phyloP scores from a whole-genome alignment of 2,329 filamentous ascomycete species.

The Didymella glomerata region DNA sequence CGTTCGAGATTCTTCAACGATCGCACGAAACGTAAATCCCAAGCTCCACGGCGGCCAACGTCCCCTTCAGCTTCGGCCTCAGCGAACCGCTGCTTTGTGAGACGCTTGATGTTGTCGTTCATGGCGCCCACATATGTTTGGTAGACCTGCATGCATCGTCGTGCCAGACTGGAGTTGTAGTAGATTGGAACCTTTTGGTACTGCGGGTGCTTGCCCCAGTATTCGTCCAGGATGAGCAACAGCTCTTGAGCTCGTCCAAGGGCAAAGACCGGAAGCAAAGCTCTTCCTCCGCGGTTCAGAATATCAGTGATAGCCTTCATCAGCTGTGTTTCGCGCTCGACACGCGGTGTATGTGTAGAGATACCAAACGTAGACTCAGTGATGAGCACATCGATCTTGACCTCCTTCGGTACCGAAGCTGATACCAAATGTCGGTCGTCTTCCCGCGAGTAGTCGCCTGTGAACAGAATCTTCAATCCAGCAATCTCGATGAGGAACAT shows the following conservation, averaged over 20 bases:
- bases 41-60: conserved; percentile 79
- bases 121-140: conserved; percentile 98
- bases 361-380: conserved; percentile 98
- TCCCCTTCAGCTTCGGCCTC: conserved; percentile 85
- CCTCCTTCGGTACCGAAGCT: conserved; percentile 83
- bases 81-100: conserved; percentile 92
- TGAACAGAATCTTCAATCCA: conserved; percentile 95
- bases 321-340: conserved; percentile 89
- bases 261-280: conserved; percentile 94
- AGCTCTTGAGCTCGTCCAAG: conserved; percentile 93
- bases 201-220: conserved; percentile 89
- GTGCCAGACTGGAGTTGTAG: conserved; percentile 92
- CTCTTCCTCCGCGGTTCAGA: conserved; percentile 88
- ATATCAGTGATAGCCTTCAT: conserved; percentile 96
- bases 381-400: conserved; percentile 95
- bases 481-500: conserved; percentile 99
- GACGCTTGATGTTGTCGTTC: conserved; percentile 98
- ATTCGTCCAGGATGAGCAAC: conserved; percentile 93
- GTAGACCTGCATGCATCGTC: conserved; percentile 98
- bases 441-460: conserved; percentile 95
- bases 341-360: conserved; percentile 86
- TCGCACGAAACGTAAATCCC: conserved; percentile 96
- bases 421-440: conserved; percentile 95
- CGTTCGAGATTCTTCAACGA: conserved; percentile 91
- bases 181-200: conserved; percentile 94